Conservation (phyloP, 495 filamentous ascomycete genomes). For the Xylaria flabelliformis region DNA sequence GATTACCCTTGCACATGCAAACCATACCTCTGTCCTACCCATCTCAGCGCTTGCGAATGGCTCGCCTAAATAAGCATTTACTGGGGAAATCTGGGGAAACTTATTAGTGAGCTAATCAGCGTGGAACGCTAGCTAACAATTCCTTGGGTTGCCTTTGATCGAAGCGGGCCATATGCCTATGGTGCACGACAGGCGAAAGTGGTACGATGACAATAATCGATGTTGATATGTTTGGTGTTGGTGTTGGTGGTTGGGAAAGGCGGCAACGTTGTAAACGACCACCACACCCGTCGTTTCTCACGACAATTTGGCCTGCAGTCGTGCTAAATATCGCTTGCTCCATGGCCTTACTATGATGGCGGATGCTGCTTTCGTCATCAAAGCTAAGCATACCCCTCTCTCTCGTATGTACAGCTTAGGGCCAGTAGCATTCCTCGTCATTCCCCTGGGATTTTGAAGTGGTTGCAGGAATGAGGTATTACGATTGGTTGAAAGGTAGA, state of each 20-base stretch:
- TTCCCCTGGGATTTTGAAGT: neutral
- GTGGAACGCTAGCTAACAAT: neutral
- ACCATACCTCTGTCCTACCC: constrained; percentile 29
- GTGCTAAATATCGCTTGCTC: neutral
- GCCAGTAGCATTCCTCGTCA: neutral
- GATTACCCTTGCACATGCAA: constrained; percentile 38
- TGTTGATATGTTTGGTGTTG: neutral
- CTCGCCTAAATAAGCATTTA: constrained; percentile 25
- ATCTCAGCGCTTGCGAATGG: constrained; percentile 13
- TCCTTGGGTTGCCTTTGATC: neutral
- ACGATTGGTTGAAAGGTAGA: constrained; percentile 13
- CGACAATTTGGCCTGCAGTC: neutral
- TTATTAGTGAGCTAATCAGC: constrained; percentile 6
- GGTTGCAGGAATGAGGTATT: neutral
- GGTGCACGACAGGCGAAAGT: neutral
- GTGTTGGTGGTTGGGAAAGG: neutral
- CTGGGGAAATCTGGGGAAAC: constrained; percentile 25
- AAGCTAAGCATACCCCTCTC: neutral
- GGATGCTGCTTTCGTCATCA: neutral
- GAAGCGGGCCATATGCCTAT: neutral
- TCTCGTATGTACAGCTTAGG: neutral
- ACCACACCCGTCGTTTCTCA: neutral
- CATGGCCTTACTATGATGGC: neutral
- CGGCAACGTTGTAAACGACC: neutral
- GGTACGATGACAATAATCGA: neutral